Conservation (phyloP, 1,284 basidiomycete species). For the Sphagnurus paluster region DNA sequence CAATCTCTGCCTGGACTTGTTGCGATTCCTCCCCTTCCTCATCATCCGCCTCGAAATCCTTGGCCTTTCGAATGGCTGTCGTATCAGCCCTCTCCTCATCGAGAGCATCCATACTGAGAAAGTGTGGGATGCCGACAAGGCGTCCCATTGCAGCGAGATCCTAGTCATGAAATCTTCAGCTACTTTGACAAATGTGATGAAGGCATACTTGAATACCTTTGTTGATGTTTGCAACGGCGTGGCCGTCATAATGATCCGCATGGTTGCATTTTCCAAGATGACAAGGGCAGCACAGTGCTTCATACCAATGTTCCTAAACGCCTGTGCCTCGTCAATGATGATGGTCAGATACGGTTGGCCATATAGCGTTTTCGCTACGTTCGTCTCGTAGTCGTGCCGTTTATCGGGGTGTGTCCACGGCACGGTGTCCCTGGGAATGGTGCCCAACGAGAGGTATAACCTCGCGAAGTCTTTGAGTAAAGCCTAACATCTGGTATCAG, state of each 20-base stretch:
- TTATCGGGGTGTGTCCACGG: too few species aligned
- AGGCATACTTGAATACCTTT: slow-evolving; percentile 21
- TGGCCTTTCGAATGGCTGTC: slow-evolving; percentile 18
- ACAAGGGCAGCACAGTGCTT: slow-evolving; percentile 23
- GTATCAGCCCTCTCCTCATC: slow-evolving; percentile 26
- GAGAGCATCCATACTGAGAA: slow-evolving; percentile 19
- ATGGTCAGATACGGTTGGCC: slow-evolving; percentile 22
- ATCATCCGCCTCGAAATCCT: slow-evolving; percentile 21
- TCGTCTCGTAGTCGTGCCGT: too few species aligned
- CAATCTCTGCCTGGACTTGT: too few species aligned
- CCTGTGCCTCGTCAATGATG: slow-evolving; percentile 31
- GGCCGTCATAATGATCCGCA: slow-evolving; percentile 29
- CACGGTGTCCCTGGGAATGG: too few species aligned
- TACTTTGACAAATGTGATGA: background rate
- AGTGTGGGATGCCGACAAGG: slow-evolving; percentile 26
- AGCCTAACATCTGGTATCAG: slow-evolving; percentile 4
- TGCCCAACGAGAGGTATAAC: background rate
- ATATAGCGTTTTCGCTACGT: slow-evolving; percentile 21
- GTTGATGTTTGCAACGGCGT: slow-evolving; percentile 33
- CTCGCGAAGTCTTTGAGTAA: slow-evolving; percentile 1
- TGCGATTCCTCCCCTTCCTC: too few species aligned
- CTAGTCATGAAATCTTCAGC: slow-evolving; percentile 23
- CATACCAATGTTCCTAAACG: slow-evolving; percentile 24
- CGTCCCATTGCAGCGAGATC: slow-evolving; percentile 29
- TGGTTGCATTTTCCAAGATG: slow-evolving; percentile 15